Evolutionary conservation across 2,329 filamentous ascomycete genomes (phyloP), one percentile per base, ranked within the genome.

Genomic region (Fragosphaeria purpurea): DNA sequence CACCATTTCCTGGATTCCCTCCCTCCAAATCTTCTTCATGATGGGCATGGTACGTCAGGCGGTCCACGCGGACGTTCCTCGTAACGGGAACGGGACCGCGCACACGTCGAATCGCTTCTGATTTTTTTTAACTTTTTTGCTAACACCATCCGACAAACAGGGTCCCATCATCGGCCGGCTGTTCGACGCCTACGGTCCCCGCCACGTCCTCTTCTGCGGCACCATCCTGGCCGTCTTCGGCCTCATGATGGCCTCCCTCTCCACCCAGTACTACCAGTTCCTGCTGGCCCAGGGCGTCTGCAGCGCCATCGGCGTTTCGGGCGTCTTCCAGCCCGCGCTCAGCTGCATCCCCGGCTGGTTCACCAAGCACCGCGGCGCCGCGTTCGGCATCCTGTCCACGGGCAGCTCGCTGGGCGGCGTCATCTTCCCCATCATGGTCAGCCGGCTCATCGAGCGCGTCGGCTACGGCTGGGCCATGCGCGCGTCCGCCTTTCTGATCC

Each of bases 1-100:
- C 50, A 74, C 74, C 0, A 68, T 83, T n/a, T 67, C 78, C n/a
- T 83, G 79, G 79, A 82, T 82, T 44, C 71, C 76, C 0, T 77
- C 76, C 0, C 60, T 81, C 11, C 52, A 57, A 22, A 50, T 56
- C 47, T 57, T 57, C 13, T 57, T 78, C 59, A 72, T 83, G 69
- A 75, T 76, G 59, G 67, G 61, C 31, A 62, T 67, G 58, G 67
- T 69, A 53, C 4, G 40, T 8, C 5, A 5, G 12, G 6, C 33
- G 5, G 10, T 10, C 5, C 10, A 32, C 35, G 22, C 12, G 35
- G 22, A 45, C 11, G 22, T 2, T 22, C 22, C 22, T 22, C 3
- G 22, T 22, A 22, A 22, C 22, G 22, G 22, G 22, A 22, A 22
- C 22, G 22, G 22, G 22, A 22, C 22, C 2, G 22, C 22, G 22